Conservation (phyloP, 202 grass and related monocot genomes). For the Musa balbisiana region DNA sequence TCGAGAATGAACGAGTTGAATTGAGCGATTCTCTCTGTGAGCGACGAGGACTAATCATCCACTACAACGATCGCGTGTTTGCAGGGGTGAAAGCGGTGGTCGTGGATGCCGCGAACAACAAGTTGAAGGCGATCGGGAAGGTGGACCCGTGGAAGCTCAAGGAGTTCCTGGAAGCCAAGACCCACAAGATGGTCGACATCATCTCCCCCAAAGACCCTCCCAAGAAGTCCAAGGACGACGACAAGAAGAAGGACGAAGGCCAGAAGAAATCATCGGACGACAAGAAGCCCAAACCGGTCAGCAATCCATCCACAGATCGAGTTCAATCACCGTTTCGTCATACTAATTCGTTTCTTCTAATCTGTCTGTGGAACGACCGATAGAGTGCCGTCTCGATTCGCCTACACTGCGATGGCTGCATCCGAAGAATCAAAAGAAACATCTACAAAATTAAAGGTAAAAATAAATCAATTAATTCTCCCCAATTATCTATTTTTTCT, state of each 20-base stretch:
- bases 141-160: slow-evolving; percentile 69
- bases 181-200: slow-evolving; percentile 66
- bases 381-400: slow-evolving; percentile 35
- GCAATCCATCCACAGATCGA: background rate
- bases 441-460: slow-evolving; percentile 78
- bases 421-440: slow-evolving; percentile 53
- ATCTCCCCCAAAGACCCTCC: slow-evolving; percentile 55
- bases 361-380: background rate
- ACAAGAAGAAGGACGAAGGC: slow-evolving; percentile 28
- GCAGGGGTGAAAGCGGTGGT: slow-evolving; percentile 50
- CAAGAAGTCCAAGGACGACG: slow-evolving; percentile 32
- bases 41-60: background rate
- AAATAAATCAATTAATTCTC: background rate
- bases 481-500: background rate
- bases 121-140: slow-evolving; percentile 52
- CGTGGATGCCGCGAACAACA: slow-evolving; percentile 48
- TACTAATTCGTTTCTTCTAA: background rate
- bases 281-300: slow-evolving; percentile 57
- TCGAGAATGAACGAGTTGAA: too few species aligned
- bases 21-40: background rate
- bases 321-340: background rate
- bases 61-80: background rate
- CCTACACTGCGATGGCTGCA: slow-evolving; percentile 73
- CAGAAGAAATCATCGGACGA: slow-evolving; percentile 35
- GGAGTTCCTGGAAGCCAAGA: slow-evolving; percentile 49